A percentile compares a stretch with the other conserved stretches of the same genome.
Evolutionary conservation across 192 early-diverging fungal species (phyloP).

Genomic region (Umbelopsis sp.): DNA sequence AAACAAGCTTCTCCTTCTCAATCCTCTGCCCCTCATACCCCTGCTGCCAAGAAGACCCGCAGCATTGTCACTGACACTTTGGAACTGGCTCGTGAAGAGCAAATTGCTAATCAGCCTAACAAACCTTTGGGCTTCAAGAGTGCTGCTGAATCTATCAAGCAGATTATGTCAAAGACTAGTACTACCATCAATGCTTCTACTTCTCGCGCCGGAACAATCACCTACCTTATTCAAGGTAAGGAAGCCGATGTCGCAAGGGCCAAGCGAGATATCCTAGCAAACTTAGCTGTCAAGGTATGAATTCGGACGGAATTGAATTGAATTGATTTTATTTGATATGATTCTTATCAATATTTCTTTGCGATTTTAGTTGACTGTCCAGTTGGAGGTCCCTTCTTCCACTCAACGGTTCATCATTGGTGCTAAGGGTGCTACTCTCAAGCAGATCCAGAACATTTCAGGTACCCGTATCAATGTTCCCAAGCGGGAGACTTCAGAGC

Average conservation of each 20-base stretch:
- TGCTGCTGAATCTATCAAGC: slow-evolving; percentile 57
- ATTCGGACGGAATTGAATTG: not conserved
- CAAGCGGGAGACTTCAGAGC: slow-evolving; percentile 40
- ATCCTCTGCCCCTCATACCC: slow-evolving; percentile 33
- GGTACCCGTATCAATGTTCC: slow-evolving; percentile 76
- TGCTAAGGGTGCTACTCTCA: slow-evolving; percentile 76
- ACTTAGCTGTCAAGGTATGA: slow-evolving; percentile 68
- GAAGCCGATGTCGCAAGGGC: slow-evolving; percentile 77
- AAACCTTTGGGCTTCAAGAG: slow-evolving; percentile 44
- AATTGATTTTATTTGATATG: not conserved
- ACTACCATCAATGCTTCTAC: slow-evolving; percentile 87
- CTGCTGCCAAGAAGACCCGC: slow-evolving; percentile 39
- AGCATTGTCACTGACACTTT: slow-evolving; percentile 60
- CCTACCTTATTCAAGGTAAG: slow-evolving; percentile 84
- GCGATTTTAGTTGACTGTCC: slow-evolving; percentile 37
- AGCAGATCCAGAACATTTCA: slow-evolving; percentile 73
- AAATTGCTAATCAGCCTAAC: slow-evolving; percentile 40
- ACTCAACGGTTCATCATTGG: slow-evolving; percentile 86
- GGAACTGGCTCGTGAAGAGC: slow-evolving; percentile 54
- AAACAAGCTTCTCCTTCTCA: slow-evolving; percentile 33
- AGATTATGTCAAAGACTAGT: slow-evolving; percentile 64
- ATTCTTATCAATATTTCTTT: not conserved
- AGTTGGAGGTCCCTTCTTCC: slow-evolving; percentile 72
- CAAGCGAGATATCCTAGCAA: slow-evolving; percentile 75
- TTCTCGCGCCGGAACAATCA: slow-evolving; percentile 69